A percentile compares a stretch with the other conserved stretches of the same genome.
phyloP scores from a whole-genome alignment of 2,329 filamentous ascomycete genomes.

The Cryphonectria radicalis region DNA sequence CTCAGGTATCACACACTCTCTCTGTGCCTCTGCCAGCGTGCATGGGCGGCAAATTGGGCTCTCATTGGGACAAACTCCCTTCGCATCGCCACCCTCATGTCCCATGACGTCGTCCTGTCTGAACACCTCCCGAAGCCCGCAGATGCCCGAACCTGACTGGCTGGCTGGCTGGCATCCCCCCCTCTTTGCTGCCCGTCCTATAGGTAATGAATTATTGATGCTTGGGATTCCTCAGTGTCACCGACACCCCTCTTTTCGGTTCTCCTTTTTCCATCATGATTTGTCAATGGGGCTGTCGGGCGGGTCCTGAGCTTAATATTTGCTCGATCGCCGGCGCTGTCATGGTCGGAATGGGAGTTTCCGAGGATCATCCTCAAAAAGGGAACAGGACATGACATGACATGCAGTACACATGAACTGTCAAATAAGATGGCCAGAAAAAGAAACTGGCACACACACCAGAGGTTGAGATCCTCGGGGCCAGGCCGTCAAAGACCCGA shows the following conservation, averaged over 20 bases:
- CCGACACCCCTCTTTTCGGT: not conserved
- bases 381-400: not conserved
- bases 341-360: not conserved
- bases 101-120: constrained; percentile 4
- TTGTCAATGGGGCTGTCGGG: not conserved
- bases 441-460: no score
- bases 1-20: not conserved
- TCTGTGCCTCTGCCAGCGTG: not conserved
- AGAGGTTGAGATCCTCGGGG: no score
- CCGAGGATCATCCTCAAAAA: not conserved
- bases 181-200: not conserved
- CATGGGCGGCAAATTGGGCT: not conserved
- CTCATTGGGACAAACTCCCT: not conserved
- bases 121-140: not conserved
- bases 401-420: not conserved
- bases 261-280: not conserved
- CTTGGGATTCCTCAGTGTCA: not conserved
- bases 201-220: not conserved
- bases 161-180: not conserved
- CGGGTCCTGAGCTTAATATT: not conserved
- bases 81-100: not conserved
- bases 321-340: not conserved
- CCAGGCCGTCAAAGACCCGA: no score
- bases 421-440: no score
- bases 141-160: constrained; percentile 4